Base-by-base conservation (phyloP, 345 rosid species). In the Salix caprea region DNA sequence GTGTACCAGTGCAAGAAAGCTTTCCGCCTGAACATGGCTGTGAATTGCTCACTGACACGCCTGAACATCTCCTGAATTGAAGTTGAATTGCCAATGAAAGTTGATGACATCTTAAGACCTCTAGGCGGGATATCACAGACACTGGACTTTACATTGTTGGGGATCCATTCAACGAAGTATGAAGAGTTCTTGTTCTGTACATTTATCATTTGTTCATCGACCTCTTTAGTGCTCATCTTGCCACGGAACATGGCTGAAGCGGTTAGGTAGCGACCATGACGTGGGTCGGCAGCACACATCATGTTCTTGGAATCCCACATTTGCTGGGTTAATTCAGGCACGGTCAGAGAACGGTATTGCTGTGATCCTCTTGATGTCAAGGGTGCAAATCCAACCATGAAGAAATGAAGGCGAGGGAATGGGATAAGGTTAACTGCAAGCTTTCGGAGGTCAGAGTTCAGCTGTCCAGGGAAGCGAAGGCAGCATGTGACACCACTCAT, bases 231-330 rank as follows among this genome's bases (percentile, higher is more conserved):
- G 80, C 80, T 77, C 80, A 77, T 77, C 60, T 77, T 77, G 40
- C 81, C 81, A 34, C 81, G 81, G 68, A 78, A 78, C 81, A 78
- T 72, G 65, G 81, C 81, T 37, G 81, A 72, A 67, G 76, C 81
- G 67, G 81, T 78, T 72, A 78, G 72, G 26, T 78, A 78, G 28
- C 76, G 80, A 16, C 80, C 80, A 24, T 77, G 80, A 23, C 80
- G 80, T 52, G 80, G 80, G 19, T 77, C 80, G 13, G 80, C 80
- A 18, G 80, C 80, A 65, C 80, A 77, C 80, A 77, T 77, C 80
- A 77, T 77, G 69, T 77, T 77, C 76, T 77, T 77, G 56, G 80
- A 71, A 39, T 77, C 80, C 80, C 80, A 77, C 80, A 77, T 78
- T 54, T 78, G 81, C 23, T 78, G 76, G 44, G 81, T 78, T 56